A percentile compares a stretch with the other conserved stretches of the same genome.
phyloP scores from a whole-genome alignment of 2,329 filamentous ascomycete species.

The Ophiognomonia clavigignenti-juglandacearum region DNA sequence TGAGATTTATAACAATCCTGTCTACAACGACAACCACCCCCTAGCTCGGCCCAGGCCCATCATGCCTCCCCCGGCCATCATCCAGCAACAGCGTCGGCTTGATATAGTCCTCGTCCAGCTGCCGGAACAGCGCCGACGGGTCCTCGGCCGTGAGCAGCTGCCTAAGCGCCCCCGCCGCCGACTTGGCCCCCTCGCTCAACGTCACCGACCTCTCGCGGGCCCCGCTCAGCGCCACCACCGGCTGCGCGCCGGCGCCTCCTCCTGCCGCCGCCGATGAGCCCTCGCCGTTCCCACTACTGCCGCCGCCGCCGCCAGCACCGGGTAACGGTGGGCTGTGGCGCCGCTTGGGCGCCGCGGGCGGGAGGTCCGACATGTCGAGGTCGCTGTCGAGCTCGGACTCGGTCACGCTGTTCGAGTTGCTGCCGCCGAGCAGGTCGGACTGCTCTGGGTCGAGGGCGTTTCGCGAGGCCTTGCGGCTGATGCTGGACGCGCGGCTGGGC shows the following conservation, averaged over 20 bases:
- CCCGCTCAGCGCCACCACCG: too few relatives aligned
- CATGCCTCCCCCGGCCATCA: conserved; percentile 41
- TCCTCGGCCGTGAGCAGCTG: conserved; percentile 83
- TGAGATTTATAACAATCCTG: too few relatives aligned
- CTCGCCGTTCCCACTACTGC: conserved; percentile 16
- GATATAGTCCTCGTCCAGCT: conserved; percentile 93
- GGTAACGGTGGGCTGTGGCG: conserved; percentile 32
- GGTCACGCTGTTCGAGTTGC: conserved; percentile 36
- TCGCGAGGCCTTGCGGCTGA: conserved; percentile 49
- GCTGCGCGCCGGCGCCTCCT: not conserved
- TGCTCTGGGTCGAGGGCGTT: conserved; percentile 46
- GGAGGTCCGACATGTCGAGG: conserved; percentile 62
- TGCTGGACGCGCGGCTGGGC: conserved; percentile 38
- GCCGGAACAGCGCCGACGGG: conserved; percentile 82
- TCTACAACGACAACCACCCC: too few relatives aligned
- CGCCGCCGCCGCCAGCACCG: too few relatives aligned
- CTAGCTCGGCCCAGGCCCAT: conserved; percentile 16
- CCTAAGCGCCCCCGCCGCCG: conserved; percentile 59
- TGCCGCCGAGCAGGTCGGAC: conserved; percentile 50
- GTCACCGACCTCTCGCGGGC: conserved; percentile 23
- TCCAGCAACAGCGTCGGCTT: conserved; percentile 88
- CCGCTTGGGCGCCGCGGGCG: conserved; percentile 49
- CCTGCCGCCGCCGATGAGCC: conserved; percentile 9
- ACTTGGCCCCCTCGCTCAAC: conserved; percentile 19
- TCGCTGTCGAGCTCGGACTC: conserved; percentile 60